These are phyloP conservation scores for Skeletonema costatum DNA, from an alignment of 108 stramenopile genomes.

Conservation along the genomic window DNA sequence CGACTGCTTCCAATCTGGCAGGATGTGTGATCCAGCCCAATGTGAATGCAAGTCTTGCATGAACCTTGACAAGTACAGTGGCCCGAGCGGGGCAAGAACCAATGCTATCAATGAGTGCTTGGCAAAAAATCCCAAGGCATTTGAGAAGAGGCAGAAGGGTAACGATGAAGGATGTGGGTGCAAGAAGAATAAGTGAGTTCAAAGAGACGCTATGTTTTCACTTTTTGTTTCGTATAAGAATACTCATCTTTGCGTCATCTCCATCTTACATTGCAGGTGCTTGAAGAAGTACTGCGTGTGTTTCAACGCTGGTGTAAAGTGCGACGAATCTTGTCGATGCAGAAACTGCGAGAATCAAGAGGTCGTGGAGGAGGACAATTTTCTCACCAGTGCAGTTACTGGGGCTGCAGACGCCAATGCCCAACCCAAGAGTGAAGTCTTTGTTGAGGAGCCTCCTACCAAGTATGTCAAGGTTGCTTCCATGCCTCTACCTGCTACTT, in stretches of 20 bases:
- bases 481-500: neutral
- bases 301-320: conserved; percentile 37
- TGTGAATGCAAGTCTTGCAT: conserved; percentile 64
- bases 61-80: conserved; percentile 44
- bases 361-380: neutral
- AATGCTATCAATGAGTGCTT: conserved; percentile 55
- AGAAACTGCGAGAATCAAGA: conserved; percentile 33
- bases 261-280: conserved; percentile 36
- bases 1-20: conserved; percentile 64
- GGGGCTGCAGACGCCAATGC: neutral
- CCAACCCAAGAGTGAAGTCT: neutral
- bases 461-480: neutral
- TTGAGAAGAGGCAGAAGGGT: conserved; percentile 47
- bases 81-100: conserved; percentile 44
- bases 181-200: conserved; percentile 61
- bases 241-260: neutral
- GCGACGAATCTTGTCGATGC: conserved; percentile 51
- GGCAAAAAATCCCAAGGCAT: conserved; percentile 59
- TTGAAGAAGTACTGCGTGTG: conserved; percentile 76
- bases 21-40: conserved; percentile 46
- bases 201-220: neutral
- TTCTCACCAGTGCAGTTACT: neutral
- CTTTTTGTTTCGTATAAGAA: neutral
- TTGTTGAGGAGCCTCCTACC: neutral
- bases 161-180: conserved; percentile 58